These are phyloP conservation scores for Fraxinus angustifolia DNA, from an alignment of 305 asterid species.

Conservation along the genomic window DNA sequence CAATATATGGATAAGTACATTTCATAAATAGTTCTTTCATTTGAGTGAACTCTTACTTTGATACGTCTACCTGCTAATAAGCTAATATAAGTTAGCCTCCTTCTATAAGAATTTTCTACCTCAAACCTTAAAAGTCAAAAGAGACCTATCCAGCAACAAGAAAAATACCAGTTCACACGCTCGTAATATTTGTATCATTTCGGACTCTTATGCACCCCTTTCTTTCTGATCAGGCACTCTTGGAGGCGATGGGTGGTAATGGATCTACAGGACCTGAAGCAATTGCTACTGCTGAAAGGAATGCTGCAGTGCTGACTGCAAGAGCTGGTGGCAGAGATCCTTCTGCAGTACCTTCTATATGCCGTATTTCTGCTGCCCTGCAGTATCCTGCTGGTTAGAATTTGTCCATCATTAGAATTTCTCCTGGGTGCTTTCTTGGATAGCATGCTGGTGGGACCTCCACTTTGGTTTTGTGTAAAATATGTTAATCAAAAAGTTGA, in stretches of 20 bases:
- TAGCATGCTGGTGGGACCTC: constrained; percentile 1
- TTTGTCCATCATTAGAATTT: constrained; percentile 17
- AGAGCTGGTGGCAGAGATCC: constrained; percentile 98
- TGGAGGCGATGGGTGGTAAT: constrained; percentile 76
- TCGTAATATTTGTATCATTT: neutral
- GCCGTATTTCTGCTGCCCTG: constrained; percentile 94
- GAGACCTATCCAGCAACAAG: constrained; percentile 2
- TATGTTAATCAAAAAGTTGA: neutral
- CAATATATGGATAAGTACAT: neutral
- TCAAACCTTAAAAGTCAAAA: constrained; percentile 8
- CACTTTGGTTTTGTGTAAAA: constrained; percentile 2
- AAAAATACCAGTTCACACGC: neutral
- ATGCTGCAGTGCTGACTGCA: constrained; percentile 82
- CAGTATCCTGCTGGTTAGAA: constrained; percentile 87
- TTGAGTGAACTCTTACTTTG: neutral
- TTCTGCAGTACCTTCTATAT: constrained; percentile 90
- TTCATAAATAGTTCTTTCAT: neutral
- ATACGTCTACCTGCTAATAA: neutral
- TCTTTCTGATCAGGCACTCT: constrained; percentile 60
- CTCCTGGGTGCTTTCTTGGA: constrained; percentile 19
- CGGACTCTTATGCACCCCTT: constrained; percentile 22
- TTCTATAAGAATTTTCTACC: constrained; percentile 1
- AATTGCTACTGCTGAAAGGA: constrained; percentile 80
- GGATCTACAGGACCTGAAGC: constrained; percentile 90
- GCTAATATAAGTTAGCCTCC: neutral